Base-by-base conservation (phyloP, 1,284 basidiomycete genomes). In the Phlebopus sp. region DNA sequence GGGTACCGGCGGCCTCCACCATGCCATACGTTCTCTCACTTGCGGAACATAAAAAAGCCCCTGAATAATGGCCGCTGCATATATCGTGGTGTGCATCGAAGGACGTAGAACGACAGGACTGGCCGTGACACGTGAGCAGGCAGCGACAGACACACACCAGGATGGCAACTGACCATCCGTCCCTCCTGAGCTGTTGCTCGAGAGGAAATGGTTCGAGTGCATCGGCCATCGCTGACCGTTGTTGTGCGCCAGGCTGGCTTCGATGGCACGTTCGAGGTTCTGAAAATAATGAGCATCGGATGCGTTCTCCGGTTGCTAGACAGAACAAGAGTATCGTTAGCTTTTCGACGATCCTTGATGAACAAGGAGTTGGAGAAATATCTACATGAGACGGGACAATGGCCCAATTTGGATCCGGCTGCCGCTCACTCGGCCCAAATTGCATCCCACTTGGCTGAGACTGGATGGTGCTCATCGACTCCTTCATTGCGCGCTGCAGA, bases 51-150 rank as follows among this genome's bases (percentile, higher is more conserved):
- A 77, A 58, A 77, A 86, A 4, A 89, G 56, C 0, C 76, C 79
- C 57, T 88, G 84, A 4, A 86, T 55, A 23, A 84, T 73, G 54
- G 85, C 66, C 1, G 79, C 76, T 18, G 82, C 81, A 52, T 86
- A 82, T 2, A 75, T 72, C 38, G 76, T 63, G 1, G 69, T 66
- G 2, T 78, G 63, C 13, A 64, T 56, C n/a, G 77, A 76, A 0
- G 82, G 76, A 18, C 85, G 81, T 15, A 88, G 56, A 3, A 82
- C 81, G 17, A 86, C 74, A 14, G 85, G 86, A 19, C 85, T 87
- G 17, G 42, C 19, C 37, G 7, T 29, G 37, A 17, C 11, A 40
- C 30, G 47, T 46, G 30, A 42, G 34, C 41, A 40, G 25, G 47
- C 21, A 44, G 39, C 49, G 43, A 36, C 7, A 51, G 36, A 19